phyloP scores from a whole-genome alignment of 2,329 filamentous ascomycete genomes.

The Pyricularia grisea region DNA sequence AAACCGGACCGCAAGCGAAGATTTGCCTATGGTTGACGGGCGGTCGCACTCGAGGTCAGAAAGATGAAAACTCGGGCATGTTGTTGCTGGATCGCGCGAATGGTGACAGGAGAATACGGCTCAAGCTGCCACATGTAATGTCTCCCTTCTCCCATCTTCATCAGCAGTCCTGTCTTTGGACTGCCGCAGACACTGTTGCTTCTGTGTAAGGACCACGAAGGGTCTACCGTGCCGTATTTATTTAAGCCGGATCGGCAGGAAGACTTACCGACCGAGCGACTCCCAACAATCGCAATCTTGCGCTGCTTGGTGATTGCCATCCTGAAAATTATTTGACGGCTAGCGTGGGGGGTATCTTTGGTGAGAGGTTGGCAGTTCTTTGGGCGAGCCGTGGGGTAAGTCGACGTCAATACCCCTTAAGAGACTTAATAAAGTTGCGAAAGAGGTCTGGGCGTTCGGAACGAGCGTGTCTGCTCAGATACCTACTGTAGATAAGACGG shows the following conservation, averaged over 20 bases:
- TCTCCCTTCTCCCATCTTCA: not conserved
- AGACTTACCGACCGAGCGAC: constrained; percentile 64
- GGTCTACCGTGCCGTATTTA: not conserved
- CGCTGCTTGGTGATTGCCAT: constrained; percentile 59
- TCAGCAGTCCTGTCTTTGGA: not conserved
- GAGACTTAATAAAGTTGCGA: not conserved
- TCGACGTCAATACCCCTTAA: not conserved
- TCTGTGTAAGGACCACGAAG: not conserved
- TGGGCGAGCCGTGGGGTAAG: not conserved
- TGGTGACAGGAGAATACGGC: not conserved
- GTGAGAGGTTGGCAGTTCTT: not conserved
- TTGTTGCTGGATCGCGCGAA: not conserved
- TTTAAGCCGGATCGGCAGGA: not conserved
- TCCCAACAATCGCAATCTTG: constrained; percentile 94
- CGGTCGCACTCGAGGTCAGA: not conserved
- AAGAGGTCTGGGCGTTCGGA: not conserved
- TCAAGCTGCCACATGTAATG: not conserved
- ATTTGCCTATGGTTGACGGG: constrained; percentile 63
- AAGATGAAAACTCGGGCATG: not conserved
- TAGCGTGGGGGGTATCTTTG: not conserved
- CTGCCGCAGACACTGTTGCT: not conserved
- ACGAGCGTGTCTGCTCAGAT: not conserved
- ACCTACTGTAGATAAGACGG: not conserved
- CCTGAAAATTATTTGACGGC: not conserved
- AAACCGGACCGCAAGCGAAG: constrained; percentile 91